Evolutionary conservation across 805 yeast species (phyloP), one percentile per base, ranked within the genome.

Genomic region (Vanderwaltozyma tropicalis): DNA sequence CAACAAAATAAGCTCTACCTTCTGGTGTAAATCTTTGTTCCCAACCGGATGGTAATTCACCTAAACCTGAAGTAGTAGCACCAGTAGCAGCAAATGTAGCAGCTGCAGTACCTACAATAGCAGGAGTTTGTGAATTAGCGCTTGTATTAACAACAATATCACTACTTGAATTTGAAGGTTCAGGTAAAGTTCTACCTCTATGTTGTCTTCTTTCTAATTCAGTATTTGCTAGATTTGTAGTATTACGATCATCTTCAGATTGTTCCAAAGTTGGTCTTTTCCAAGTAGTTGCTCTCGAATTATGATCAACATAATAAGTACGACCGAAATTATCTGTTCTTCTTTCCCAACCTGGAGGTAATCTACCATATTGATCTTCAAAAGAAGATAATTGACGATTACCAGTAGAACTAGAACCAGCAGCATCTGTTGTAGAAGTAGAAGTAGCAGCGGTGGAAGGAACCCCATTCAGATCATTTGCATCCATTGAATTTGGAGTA

Each of bases 281-380:
- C 99, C 99, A 92, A n/a, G 98, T 89, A 8, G 99, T 92, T 8
- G 96, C 84, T 64, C 96, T 78, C 16, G 96, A 84, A 61, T 89
- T 87, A 65, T 92, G 99, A 64, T 92, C 99, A 27, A 92, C 98
- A 58, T 89, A 92, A 63, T 92, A 92, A 1, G 97, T 89, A 56
- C 99, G 76, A 21, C 98, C 98, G 54, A 87, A 84, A 61, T 87
- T 86, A 61, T 92, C 99, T 1, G 97, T 88, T 64, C 98, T 76
- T 51, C 98, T 78, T 63, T 92, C 99, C 97, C 98, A 92, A 4
- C 99, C 99, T 6, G 96, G 86, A 3, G 98, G 99, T 48, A 92
- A 70, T 56, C 96, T 72, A 31, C 99, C 99, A 52, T 78, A 76
- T 61, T 89, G 97, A 64, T 92, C 99, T 63, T 92, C 98, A 59